These are phyloP conservation scores for Tanacetum coccineum DNA, from an alignment of 129 eudicot species.

Conservation along the genomic window DNA sequence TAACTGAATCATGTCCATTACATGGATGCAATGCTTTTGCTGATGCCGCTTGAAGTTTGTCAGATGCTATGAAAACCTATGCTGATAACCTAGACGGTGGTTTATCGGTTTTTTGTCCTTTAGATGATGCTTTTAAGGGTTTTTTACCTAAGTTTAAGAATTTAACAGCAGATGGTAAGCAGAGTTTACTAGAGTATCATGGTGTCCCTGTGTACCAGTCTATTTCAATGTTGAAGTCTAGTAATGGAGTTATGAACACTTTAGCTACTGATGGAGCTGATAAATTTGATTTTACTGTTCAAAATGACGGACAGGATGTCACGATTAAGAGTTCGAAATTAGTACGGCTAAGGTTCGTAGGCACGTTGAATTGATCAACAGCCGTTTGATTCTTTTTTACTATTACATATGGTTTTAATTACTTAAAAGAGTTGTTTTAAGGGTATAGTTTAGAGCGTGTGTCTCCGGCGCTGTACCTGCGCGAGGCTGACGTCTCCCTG, in stretches of 20 bases:
- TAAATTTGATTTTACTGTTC: slow-evolving; percentile 61
- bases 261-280: slow-evolving; percentile 84
- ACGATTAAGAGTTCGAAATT: slow-evolving; percentile 54
- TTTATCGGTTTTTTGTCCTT: slow-evolving; percentile 66
- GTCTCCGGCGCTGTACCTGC: slow-evolving; percentile 77
- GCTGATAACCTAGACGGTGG: slow-evolving; percentile 58
- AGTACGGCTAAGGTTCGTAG: slow-evolving; percentile 62
- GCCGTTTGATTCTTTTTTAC: slow-evolving; percentile 63
- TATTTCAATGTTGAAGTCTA: slow-evolving; percentile 53
- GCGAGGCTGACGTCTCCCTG: slow-evolving; percentile 50
- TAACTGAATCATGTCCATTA: slow-evolving; percentile 66
- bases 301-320: slow-evolving; percentile 72
- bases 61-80: slow-evolving; percentile 57
- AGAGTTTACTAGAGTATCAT: slow-evolving; percentile 69
- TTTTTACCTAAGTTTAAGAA: slow-evolving; percentile 64
- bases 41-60: slow-evolving; percentile 53
- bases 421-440: slow-evolving; percentile 78
- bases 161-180: slow-evolving; percentile 54
- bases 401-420: slow-evolving; percentile 58
- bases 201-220: slow-evolving; percentile 72
- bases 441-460: too few relatives aligned
- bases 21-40: slow-evolving; percentile 88
- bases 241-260: slow-evolving; percentile 73
- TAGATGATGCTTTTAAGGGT: slow-evolving; percentile 68
- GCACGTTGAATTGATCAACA: slow-evolving; percentile 67